Conservation (phyloP, 2,329 filamentous ascomycete species). For the Eurotiales sp. region DNA sequence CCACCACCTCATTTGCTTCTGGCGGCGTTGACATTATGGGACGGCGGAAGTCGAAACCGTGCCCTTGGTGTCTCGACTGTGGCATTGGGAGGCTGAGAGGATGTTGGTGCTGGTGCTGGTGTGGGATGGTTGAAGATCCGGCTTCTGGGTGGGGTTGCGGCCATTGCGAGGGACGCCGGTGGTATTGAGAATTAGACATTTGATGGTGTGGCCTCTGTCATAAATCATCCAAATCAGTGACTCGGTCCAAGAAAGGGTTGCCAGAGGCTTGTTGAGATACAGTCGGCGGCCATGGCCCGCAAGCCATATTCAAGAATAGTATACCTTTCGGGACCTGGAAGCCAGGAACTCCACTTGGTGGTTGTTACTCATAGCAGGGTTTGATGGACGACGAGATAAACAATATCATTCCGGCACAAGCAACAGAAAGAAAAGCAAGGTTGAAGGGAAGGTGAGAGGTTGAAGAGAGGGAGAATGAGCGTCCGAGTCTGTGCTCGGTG, state of each 20-base stretch:
- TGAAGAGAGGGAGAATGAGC: neutral
- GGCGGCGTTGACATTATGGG: conserved; percentile 42
- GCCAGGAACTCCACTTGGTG: conserved; percentile 34
- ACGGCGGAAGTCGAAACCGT: conserved; percentile 54
- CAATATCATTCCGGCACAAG: neutral
- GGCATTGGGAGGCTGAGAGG: conserved; percentile 26
- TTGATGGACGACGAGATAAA: conserved; percentile 8
- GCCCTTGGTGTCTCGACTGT: conserved; percentile 43
- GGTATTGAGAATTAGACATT: conserved; percentile 31
- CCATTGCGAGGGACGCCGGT: conserved; percentile 23
- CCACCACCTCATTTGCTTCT: conserved; percentile 38
- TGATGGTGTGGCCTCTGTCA: conserved; percentile 32
- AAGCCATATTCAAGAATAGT: conserved; percentile 13
- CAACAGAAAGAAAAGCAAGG: neutral
- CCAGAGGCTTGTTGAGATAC: conserved; percentile 9
- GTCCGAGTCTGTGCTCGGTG: neutral
- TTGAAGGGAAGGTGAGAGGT: conserved; percentile 9
- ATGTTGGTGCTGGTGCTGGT: conserved; percentile 13
- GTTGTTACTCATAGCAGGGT: conserved; percentile 33
- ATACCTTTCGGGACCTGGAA: conserved; percentile 39
- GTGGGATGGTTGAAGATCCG: conserved; percentile 19
- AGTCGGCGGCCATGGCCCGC: conserved; percentile 20
- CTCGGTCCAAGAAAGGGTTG: conserved; percentile 17
- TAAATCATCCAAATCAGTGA: neutral
- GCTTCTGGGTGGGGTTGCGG: conserved; percentile 24